Conservation (phyloP, 192 early-diverging fungal genomes). For the Phycomyces blakesleeanus region DNA sequence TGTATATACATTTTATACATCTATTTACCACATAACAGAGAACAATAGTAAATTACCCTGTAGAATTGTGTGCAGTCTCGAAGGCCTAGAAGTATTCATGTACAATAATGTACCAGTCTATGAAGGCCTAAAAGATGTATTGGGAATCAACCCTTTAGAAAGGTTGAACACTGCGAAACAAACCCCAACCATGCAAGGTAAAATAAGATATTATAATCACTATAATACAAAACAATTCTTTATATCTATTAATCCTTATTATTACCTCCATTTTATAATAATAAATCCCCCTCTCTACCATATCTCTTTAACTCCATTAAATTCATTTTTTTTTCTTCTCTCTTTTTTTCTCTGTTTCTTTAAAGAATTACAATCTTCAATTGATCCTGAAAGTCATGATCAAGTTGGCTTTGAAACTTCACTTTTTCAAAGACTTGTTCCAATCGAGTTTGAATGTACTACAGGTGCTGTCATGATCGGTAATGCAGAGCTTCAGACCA, state of each 20-base stretch:
- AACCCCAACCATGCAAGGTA: neutral
- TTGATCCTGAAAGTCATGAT: slow-evolving; percentile 35
- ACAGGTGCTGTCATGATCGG: slow-evolving; percentile 71
- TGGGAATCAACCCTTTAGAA: slow-evolving; percentile 36
- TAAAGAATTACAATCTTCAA: slow-evolving; percentile 3
- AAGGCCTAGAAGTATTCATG: slow-evolving; percentile 78
- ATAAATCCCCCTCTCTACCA: too few species aligned
- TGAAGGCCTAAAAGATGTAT: slow-evolving; percentile 45
- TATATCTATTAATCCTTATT: too few species aligned
- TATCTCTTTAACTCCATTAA: too few species aligned
- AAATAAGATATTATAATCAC: too few species aligned
- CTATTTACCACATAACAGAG: neutral
- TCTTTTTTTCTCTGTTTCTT: neutral
- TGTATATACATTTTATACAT: neutral
- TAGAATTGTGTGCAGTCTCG: slow-evolving; percentile 59
- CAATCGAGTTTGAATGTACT: slow-evolving; percentile 60
- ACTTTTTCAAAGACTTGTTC: slow-evolving; percentile 56
- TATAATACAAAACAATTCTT: too few species aligned
- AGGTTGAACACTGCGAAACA: neutral
- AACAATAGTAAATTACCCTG: slow-evolving; percentile 38
- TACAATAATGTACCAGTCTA: slow-evolving; percentile 77
- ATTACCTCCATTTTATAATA: too few species aligned
- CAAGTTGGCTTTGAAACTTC: slow-evolving; percentile 33
- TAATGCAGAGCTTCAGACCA: slow-evolving; percentile 58
- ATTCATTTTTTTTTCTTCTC: too few species aligned